A percentile compares a stretch with the other conserved stretches of the same genome.
Evolutionary conservation across 2,329 filamentous ascomycete species (phyloP).

Genomic region (Huntiella savannae): DNA sequence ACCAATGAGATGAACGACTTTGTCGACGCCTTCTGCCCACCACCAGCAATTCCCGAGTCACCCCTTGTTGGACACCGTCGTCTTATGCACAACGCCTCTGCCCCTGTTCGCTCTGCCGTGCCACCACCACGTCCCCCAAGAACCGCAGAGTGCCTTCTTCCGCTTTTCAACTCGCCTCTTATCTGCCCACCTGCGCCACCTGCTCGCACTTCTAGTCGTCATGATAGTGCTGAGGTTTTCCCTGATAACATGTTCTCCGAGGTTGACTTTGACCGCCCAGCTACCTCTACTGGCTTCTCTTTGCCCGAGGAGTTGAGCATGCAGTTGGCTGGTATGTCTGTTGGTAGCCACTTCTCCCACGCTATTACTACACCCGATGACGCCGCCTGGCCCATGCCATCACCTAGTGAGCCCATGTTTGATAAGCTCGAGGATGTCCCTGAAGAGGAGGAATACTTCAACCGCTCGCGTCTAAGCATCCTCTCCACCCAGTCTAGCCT

Average conservation of each 20-base stretch:
- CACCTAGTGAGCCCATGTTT: conserved; percentile 19
- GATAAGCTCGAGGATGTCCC: conserved; percentile 38
- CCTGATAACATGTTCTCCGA: conserved; percentile 17
- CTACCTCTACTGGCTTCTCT: conserved; percentile 25
- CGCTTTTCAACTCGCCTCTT: conserved; percentile 9
- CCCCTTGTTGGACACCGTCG: conserved; percentile 17
- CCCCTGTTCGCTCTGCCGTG: conserved; percentile 28
- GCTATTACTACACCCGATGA: conserved; percentile 25
- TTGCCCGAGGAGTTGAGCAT: conserved; percentile 24
- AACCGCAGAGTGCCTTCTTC: conserved; percentile 19
- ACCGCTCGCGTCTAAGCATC: conserved; percentile 25
- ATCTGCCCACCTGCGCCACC: conserved; percentile 25
- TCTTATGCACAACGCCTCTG: conserved; percentile 26
- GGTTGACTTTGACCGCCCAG: conserved; percentile 23
- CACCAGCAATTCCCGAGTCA: conserved; percentile 4
- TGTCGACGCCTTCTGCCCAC: conserved; percentile 10
- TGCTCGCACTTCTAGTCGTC: conserved; percentile 36
- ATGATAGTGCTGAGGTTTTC: conserved; percentile 23
- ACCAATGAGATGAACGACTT: conserved; percentile 11
- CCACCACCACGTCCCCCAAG: conserved; percentile 27
- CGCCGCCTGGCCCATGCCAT: conserved; percentile 26
- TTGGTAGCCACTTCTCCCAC: conserved; percentile 21
- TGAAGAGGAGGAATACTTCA: conserved; percentile 39
- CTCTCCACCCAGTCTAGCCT: conserved; percentile 32
- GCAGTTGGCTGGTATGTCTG: conserved; percentile 12